Evolutionary conservation across 2,329 filamentous ascomycete genomes (phyloP).

Genomic region (Penicillium capsulatum): DNA sequence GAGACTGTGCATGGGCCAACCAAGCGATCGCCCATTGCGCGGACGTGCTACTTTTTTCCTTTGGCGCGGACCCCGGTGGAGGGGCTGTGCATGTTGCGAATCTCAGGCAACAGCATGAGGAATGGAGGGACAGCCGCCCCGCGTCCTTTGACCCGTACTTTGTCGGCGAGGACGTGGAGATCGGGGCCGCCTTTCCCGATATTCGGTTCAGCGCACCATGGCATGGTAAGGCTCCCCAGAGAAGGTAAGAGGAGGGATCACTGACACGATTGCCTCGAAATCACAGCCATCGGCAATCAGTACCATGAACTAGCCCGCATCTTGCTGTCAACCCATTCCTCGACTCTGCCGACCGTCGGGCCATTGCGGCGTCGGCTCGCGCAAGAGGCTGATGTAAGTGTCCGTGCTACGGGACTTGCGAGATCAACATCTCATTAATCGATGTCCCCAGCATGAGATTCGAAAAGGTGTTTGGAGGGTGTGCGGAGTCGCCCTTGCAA

Average conservation of each 20-base stretch:
- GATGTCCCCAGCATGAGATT: constrained; percentile 14
- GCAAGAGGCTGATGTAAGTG: constrained; percentile 18
- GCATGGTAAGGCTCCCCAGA: constrained; percentile 19
- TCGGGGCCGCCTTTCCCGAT: constrained; percentile 17
- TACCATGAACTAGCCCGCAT: constrained; percentile 21
- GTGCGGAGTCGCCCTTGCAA: constrained; percentile 24
- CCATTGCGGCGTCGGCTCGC: constrained; percentile 14
- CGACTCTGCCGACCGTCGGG: constrained; percentile 14
- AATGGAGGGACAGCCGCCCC: constrained; percentile 19
- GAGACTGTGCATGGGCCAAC: constrained; percentile 42
- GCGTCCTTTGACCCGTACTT: constrained; percentile 24
- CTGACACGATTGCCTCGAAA: neutral
- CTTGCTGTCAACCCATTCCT: constrained; percentile 17
- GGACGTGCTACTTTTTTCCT: constrained; percentile 25
- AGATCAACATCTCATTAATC: neutral
- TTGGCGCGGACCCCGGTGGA: constrained; percentile 16
- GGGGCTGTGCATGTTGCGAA: constrained; percentile 11
- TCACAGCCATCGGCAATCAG: constrained; percentile 20
- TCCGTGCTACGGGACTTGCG: neutral
- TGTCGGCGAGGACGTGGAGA: constrained; percentile 13
- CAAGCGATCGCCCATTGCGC: constrained; percentile 35
- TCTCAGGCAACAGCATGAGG: constrained; percentile 14
- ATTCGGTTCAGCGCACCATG: constrained; percentile 23
- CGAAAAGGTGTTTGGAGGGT: constrained; percentile 24
- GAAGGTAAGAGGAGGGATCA: too few relatives aligned